Conservation (phyloP, 1,284 basidiomycete species). For the Fereydounia khargensis region DNA sequence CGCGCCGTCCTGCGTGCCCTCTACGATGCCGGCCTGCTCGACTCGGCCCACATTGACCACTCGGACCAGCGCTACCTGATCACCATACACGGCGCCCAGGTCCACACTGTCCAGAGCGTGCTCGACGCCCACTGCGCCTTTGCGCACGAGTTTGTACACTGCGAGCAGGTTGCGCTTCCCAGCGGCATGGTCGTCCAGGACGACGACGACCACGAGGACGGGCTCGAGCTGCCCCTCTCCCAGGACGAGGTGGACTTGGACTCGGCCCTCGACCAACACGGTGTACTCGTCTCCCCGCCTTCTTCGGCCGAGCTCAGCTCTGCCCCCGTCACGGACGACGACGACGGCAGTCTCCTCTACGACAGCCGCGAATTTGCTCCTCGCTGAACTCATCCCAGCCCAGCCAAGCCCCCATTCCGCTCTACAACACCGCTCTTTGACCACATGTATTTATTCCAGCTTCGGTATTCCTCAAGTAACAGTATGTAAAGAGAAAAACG, state of each 20-base stretch:
- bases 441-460: too few species aligned
- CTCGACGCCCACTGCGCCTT: not conserved
- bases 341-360: not conserved
- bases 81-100: not conserved
- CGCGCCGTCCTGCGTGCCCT: slow-evolving; percentile 14
- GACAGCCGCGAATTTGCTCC: not conserved
- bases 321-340: not conserved
- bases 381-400: too few species aligned
- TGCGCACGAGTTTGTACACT: not conserved
- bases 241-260: not conserved
- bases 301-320: too few species aligned
- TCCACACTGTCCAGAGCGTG: not conserved
- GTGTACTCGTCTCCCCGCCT: too few species aligned
- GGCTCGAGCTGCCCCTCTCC: not conserved
- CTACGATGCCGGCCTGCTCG: slow-evolving; percentile 1
- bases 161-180: not conserved
- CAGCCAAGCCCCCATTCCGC: too few species aligned
- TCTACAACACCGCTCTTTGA: too few species aligned
- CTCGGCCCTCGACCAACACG: too few species aligned
- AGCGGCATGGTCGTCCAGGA: too few species aligned
- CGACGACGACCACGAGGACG: too few species aligned
- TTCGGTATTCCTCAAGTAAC: too few species aligned
- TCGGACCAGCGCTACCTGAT: not conserved
- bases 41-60: not conserved
- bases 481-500: too few species aligned